Conservation (phyloP, 495 filamentous ascomycete genomes). For the Pyrenopolyporus hunteri region DNA sequence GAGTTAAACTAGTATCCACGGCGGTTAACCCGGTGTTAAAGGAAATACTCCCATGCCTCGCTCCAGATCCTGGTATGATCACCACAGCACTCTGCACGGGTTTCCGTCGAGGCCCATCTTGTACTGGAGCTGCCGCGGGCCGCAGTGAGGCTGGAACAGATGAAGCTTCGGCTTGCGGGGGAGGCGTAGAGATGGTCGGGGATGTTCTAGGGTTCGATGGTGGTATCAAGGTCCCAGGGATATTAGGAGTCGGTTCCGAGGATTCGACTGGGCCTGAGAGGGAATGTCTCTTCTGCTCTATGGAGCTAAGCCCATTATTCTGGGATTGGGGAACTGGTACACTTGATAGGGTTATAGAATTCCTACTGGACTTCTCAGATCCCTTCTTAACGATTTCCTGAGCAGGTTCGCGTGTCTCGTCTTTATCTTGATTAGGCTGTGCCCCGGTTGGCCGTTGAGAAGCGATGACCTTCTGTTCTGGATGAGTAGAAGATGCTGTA, state of each 20-base stretch:
- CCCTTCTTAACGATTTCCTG: slow-evolving; percentile 13
- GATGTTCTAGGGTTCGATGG: slow-evolving; percentile 22
- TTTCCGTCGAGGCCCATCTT: slow-evolving; percentile 1
- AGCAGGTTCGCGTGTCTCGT: slow-evolving; percentile 45
- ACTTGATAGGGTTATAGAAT: slow-evolving; percentile 21
- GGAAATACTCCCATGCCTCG: slow-evolving; percentile 35
- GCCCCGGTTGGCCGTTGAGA: slow-evolving; percentile 21
- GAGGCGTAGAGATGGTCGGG: background rate
- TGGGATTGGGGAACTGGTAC: slow-evolving; percentile 38
- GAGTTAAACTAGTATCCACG: slow-evolving; percentile 8
- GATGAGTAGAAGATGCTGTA: background rate
- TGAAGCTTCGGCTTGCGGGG: background rate
- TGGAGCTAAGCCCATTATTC: slow-evolving; percentile 29
- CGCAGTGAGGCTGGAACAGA: slow-evolving; percentile 23
- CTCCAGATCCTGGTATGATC: slow-evolving; percentile 26
- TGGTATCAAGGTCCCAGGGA: slow-evolving; percentile 20
- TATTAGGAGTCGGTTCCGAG: background rate
- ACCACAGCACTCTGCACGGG: background rate
- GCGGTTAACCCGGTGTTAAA: background rate
- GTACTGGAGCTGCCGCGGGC: slow-evolving; percentile 15
- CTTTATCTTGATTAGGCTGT: slow-evolving; percentile 30
- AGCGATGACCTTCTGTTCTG: slow-evolving; percentile 24
- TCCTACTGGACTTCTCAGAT: slow-evolving; percentile 11
- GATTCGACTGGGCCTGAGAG: slow-evolving; percentile 11
- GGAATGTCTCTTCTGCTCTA: slow-evolving; percentile 31